Conservation (phyloP, 2,329 filamentous ascomycete genomes). For the Alternaria consortialis region DNA sequence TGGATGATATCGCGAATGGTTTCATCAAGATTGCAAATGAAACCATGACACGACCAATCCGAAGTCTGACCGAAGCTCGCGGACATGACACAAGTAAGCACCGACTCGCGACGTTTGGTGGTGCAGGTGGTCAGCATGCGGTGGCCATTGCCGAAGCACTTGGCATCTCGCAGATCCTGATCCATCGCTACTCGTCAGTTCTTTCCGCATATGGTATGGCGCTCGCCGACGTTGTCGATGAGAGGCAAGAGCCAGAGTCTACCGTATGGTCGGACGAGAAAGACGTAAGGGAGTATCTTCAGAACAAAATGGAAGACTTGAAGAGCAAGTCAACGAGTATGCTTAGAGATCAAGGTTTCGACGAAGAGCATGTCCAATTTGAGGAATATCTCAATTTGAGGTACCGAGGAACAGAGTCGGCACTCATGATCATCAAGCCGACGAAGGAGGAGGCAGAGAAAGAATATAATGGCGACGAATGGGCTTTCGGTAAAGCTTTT, state of each 20-base stretch:
- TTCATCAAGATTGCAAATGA: conserved; percentile 92
- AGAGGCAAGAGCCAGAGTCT: conserved; percentile 80
- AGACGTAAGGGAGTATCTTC: conserved; percentile 68
- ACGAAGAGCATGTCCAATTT: conserved; percentile 76
- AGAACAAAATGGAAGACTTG: conserved; percentile 78
- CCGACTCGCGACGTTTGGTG: conserved; percentile 89
- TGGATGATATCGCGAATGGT: conserved; percentile 87
- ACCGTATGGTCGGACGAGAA: conserved; percentile 67
- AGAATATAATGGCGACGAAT: conserved; percentile 71
- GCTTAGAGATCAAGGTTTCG: conserved; percentile 81
- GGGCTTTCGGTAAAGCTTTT: conserved; percentile 87
- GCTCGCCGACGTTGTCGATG: conserved; percentile 89
- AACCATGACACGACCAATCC: conserved; percentile 88
- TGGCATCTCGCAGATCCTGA: conserved; percentile 83
- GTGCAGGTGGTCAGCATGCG: conserved; percentile 89
- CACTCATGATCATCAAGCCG: conserved; percentile 87
- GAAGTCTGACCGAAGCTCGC: conserved; percentile 89
- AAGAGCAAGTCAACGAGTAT: conserved; percentile 76
- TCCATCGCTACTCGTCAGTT: conserved; percentile 88
- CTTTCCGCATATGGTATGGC: conserved; percentile 94
- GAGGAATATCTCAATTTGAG: conserved; percentile 96
- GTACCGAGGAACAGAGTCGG: conserved; percentile 89
- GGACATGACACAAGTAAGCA: conserved; percentile 92
- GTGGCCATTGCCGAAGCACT: conserved; percentile 88
- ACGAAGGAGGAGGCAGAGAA: conserved; percentile 67